Evolutionary conservation across 1,139 yeast species (phyloP), one percentile per base, ranked within the genome.

Genomic region (Pichia sp.): DNA sequence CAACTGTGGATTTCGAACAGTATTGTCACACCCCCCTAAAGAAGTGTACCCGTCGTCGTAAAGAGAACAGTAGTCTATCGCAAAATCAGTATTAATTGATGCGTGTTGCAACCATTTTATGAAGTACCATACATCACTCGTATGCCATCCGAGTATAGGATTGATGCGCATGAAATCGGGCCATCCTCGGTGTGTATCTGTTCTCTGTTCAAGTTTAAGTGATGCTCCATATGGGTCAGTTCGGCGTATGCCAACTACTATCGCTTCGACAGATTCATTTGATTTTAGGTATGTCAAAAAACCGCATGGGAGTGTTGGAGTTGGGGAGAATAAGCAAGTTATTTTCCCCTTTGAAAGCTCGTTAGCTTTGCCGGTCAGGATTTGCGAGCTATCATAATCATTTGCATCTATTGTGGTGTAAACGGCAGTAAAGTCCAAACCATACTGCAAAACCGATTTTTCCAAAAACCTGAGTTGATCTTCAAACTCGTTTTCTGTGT

Each of bases 161-260:
- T 89, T 93, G 8, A 89, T 75, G 48, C 97, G 72, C 60, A 84
- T 70, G 66, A 90, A 90, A 42, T 74, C 72, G n/a, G 97, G 97
- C 97, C 97, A 90, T 52, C 89, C 82, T 59, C 82, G 85, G 65
- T 89, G 95, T 0, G 96, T 90, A 66, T 90, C 96, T 0, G 97
- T 90, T 44, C 64, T 67, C 63, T 87, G 90, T 57, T 85, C 78
- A 54, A 76, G 76, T 15, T 73, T 60, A 42, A 90, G 73, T 13
- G 71, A 61, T 1, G 71, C 70, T 0, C 95, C 90, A 65, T 78
- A 86, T 0, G 97, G 97, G 65, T 90, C 97, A 4, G 87, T 79
- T 57, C 86, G 78, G 52, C 97, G 75, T 16, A 88, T 88, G 0
- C 97, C 97, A 1, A 90, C 93, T 34, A 90, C 75, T 1, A 90